Percentiles rank a stretch among this genome's conserved stretches.
Evolutionary conservation across 768 basidiomycete species (phyloP).

Genomic region (Trichaptum fuscoviolaceum): DNA sequence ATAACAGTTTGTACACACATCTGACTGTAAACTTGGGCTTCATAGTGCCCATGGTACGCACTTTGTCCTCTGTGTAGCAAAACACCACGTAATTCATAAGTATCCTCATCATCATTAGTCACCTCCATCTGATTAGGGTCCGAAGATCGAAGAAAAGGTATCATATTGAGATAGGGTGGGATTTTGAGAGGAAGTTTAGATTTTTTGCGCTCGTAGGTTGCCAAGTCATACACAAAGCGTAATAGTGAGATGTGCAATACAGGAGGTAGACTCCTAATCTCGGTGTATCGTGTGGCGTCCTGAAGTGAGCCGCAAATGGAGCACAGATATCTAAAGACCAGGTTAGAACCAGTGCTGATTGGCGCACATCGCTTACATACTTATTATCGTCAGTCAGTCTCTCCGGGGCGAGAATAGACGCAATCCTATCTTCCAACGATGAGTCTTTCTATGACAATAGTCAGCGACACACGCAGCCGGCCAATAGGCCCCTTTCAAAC

Average conservation of each 20-base stretch:
- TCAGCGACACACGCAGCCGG: background rate
- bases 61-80: slow-evolving; percentile 88
- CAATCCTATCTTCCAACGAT: slow-evolving; percentile 68
- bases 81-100: slow-evolving; percentile 84
- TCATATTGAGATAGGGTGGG: slow-evolving; percentile 71
- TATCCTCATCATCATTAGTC: slow-evolving; percentile 19
- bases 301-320: slow-evolving; percentile 65
- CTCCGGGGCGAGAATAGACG: slow-evolving; percentile 63
- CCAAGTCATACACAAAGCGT: slow-evolving; percentile 85
- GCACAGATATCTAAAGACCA: slow-evolving; percentile 65
- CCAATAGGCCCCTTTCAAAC: slow-evolving; percentile 31
- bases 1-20: slow-evolving; percentile 38
- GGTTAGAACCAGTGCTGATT: slow-evolving; percentile 1
- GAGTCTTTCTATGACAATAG: slow-evolving; percentile 50
- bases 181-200: slow-evolving; percentile 79
- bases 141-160: slow-evolving; percentile 38
- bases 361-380: slow-evolving; percentile 34
- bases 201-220: slow-evolving; percentile 80
- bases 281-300: slow-evolving; percentile 74
- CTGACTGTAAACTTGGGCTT: slow-evolving; percentile 75
- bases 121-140: background rate
- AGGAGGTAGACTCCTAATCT: slow-evolving; percentile 70
- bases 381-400: slow-evolving; percentile 76
- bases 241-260: slow-evolving; percentile 88
- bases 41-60: slow-evolving; percentile 89